phyloP scores from a whole-genome alignment of 73 alveolate species.

The Blepharisma stoltei region DNA sequence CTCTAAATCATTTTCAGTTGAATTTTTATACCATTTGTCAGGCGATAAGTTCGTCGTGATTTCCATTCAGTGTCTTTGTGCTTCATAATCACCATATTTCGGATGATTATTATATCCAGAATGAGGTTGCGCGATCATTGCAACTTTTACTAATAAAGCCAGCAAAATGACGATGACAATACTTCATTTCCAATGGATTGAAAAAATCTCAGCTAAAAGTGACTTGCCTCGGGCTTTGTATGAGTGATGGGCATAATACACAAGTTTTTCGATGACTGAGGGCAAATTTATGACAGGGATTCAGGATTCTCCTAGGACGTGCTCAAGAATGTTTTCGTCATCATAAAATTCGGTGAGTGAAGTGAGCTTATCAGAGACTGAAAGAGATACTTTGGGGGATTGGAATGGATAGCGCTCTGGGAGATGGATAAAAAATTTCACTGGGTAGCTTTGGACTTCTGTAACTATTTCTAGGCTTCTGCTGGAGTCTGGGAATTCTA shows the following conservation, averaged over 20 bases:
- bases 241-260: conserved; percentile 2
- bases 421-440: background rate
- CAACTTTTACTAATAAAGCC: conserved; percentile 43
- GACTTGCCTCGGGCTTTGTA: background rate
- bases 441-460: background rate
- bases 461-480: background rate
- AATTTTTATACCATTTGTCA: conserved; percentile 75
- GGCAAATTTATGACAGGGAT: background rate
- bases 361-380: background rate
- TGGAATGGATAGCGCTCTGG: background rate
- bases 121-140: conserved; percentile 55
- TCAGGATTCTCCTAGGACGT: background rate
- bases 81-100: conserved; percentile 89
- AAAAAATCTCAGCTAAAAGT: background rate
- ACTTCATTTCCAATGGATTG: background rate
- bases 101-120: conserved; percentile 82
- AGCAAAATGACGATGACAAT: conserved; percentile 16
- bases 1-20: conserved; percentile 47
- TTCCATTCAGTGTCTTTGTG: conserved; percentile 96
- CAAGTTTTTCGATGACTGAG: background rate
- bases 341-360: background rate
- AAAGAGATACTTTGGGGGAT: background rate
- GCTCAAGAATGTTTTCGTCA: conserved; percentile 2
- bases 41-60: conserved; percentile 64
- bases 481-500: background rate